Evolutionary conservation across 1,139 yeast species (phyloP).

Genomic region (Groenewaldozyma sp.): DNA sequence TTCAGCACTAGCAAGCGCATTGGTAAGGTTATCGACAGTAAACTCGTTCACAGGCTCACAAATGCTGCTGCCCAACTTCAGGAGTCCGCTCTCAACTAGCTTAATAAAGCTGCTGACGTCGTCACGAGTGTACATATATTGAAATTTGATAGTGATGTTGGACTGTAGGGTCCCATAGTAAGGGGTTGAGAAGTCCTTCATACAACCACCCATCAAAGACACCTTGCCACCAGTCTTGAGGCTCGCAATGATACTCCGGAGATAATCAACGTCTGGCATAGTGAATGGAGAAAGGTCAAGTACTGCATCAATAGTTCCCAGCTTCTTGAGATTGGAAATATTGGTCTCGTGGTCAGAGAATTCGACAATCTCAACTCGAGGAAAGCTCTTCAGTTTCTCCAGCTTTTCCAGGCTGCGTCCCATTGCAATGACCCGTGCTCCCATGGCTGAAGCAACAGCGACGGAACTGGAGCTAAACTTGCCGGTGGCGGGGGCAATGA

Average conservation of each 20-base stretch:
- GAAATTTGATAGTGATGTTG: background rate
- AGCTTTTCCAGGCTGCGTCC: background rate
- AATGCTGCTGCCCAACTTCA: background rate
- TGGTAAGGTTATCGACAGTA: too few relatives aligned
- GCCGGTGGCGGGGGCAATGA: constrained; percentile 1
- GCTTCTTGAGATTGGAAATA: background rate
- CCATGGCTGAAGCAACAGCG: background rate
- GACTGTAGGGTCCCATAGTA: background rate
- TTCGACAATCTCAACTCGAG: background rate
- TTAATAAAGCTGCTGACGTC: background rate
- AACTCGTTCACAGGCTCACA: too few relatives aligned
- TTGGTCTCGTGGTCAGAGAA: too few relatives aligned
- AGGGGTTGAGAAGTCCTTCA: background rate
- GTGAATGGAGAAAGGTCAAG: background rate
- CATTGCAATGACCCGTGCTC: background rate
- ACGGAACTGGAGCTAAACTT: background rate
- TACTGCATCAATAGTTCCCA: background rate
- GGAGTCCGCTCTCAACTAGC: background rate
- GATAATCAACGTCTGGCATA: background rate
- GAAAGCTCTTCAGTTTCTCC: background rate
- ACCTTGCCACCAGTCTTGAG: background rate
- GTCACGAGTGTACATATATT: background rate
- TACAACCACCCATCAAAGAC: background rate
- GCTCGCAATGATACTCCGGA: background rate
- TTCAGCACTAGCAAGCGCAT: too few relatives aligned